Evolutionary conservation across 306 rosid species (phyloP), one percentile per base, ranked within the genome.

Genomic region (Morella rubra): DNA sequence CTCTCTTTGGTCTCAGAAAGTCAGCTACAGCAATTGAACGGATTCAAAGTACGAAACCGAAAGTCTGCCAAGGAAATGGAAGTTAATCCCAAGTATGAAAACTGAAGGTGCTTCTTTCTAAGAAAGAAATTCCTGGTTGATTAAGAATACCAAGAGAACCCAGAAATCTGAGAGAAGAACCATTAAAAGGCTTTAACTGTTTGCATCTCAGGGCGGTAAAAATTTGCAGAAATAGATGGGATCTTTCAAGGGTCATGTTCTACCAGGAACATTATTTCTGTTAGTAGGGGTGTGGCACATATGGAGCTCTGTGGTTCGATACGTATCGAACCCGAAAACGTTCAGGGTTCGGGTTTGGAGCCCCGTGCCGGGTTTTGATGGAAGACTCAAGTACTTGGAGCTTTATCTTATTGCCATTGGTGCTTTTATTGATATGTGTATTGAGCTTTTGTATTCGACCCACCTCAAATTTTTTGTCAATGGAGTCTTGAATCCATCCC

Each of bases 221-320:
- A 0, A 22, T 15, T 32, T 20, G 47, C 6, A 52, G 67, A 56
- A 15, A 81, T 41, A 47, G 76, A 95, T 96, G 99, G 99, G 99
- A 75, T 96, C 99, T 84, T 96, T 96, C 84, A 80, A 84, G 81
- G 99, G 99, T 70, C 99, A 96, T 86, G 92, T 77, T 80, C 80
- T 96, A 72, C 99, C 99, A 1, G 99, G 99, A 79, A 92, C 98
- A 14, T 80, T 92, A 76, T 96, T 96, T 88, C 86, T 96, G 62
- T 47, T 91, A n/a, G 86, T 96, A 75, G 99, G 99, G 66, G 46
- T 86, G 5, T 96, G 99, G 98, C 99, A 96, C 79, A 85, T 90
- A 79, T 92, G 98, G 98, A 76, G 93, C 41, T 41, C 96, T 73
- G 47, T 95, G 81, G 89, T 91, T 53, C 82, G 98, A 77, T 86